These are phyloP conservation scores for Ascobolus immersus DNA, from an alignment of 495 filamentous ascomycete genomes.

Conservation along the genomic window DNA sequence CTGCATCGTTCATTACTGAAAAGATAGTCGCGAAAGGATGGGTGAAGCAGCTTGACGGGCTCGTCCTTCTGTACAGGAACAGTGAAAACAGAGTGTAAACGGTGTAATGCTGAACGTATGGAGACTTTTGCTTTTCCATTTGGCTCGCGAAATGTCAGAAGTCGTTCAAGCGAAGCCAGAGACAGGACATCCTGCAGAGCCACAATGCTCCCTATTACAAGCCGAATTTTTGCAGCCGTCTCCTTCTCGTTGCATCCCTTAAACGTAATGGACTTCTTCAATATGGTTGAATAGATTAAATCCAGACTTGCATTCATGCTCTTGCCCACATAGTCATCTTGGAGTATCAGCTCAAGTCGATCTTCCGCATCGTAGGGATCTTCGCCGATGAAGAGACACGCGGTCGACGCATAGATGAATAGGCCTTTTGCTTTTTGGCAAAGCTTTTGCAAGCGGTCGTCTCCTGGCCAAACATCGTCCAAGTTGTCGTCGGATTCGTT, in stretches of 20 bases:
- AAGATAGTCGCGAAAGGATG: slow-evolving; percentile 16
- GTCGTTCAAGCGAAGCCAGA: slow-evolving; percentile 3
- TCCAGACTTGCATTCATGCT: background rate
- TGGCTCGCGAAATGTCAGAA: too few relatives aligned
- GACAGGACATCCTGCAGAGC: slow-evolving; percentile 10
- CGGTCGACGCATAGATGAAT: slow-evolving; percentile 23
- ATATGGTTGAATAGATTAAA: slow-evolving; percentile 6
- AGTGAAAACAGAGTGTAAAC: slow-evolving; percentile 13
- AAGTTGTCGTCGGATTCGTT: background rate
- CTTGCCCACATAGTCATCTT: slow-evolving; percentile 6
- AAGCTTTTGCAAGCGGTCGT: slow-evolving; percentile 14
- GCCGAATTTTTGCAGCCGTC: slow-evolving; percentile 9
- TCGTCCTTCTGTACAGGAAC: slow-evolving; percentile 7
- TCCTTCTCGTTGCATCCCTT: slow-evolving; percentile 3
- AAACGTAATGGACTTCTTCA: background rate
- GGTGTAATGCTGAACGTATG: slow-evolving; percentile 9
- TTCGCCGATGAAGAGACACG: slow-evolving; percentile 18
- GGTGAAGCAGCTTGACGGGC: slow-evolving; percentile 13
- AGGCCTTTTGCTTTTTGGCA: slow-evolving; percentile 18
- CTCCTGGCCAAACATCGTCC: slow-evolving; percentile 19
- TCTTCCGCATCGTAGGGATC: slow-evolving; percentile 1
- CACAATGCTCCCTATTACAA: slow-evolving; percentile 17
- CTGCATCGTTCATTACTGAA: slow-evolving; percentile 8
- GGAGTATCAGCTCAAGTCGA: slow-evolving; percentile 11
- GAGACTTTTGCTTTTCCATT: slow-evolving; percentile 2